These are phyloP conservation scores for Triadica sebifera DNA, from an alignment of 345 rosid genomes.

Conservation along the genomic window DNA sequence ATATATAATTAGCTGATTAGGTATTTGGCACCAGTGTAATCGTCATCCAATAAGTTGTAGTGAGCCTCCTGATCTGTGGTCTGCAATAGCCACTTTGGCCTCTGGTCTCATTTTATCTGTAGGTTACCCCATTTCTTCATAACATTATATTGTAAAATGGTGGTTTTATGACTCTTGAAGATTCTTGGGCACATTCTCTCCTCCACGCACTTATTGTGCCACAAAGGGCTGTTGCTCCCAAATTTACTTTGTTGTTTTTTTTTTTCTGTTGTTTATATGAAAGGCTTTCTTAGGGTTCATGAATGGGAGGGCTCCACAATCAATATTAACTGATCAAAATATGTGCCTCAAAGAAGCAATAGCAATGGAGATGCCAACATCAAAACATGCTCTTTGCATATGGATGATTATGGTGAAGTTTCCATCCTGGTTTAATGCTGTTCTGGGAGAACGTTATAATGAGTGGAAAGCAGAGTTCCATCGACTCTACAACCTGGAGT, in stretches of 20 bases:
- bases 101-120: too few species aligned
- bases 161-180: too few species aligned
- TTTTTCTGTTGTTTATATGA: conserved; percentile 24
- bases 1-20: not conserved
- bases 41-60: not conserved
- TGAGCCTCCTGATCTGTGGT: conserved; percentile 1
- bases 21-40: not conserved
- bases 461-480: conserved; percentile 93
- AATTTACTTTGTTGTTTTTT: too few species aligned
- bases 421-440: conserved; percentile 94
- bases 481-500: conserved; percentile 79
- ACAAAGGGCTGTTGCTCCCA: too few species aligned
- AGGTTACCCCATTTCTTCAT: too few species aligned
- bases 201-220: too few species aligned
- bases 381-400: conserved; percentile 91
- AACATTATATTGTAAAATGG: too few species aligned
- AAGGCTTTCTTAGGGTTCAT: conserved; percentile 80
- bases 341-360: conserved; percentile 94
- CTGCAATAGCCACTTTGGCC: not conserved
- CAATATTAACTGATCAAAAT: conserved; percentile 85
- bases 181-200: too few species aligned
- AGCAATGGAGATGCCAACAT: conserved; percentile 73
- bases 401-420: conserved; percentile 96
- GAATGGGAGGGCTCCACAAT: conserved; percentile 90
- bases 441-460: conserved; percentile 83